phyloP scores from a whole-genome alignment of 352 stramenopile species.

The Pythium sukuiense region DNA sequence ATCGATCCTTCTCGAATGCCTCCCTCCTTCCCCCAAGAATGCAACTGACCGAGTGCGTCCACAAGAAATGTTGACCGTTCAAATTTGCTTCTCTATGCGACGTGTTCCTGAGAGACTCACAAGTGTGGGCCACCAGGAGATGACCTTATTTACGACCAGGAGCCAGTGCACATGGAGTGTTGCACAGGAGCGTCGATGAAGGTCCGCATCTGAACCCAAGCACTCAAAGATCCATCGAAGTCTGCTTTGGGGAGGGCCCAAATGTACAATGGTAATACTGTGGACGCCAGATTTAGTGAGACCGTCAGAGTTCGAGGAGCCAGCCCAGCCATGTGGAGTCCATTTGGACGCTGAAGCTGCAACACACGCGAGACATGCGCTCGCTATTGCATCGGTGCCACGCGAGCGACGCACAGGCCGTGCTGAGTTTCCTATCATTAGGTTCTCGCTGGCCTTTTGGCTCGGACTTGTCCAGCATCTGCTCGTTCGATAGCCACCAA shows the following conservation, averaged over 20 bases:
- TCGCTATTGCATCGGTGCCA: background rate
- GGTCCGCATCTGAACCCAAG: background rate
- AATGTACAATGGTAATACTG: background rate
- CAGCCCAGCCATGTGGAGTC: background rate
- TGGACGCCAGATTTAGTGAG: background rate
- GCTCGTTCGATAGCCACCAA: slow-evolving; percentile 23
- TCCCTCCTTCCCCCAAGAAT: background rate
- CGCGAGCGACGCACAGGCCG: background rate
- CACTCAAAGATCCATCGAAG: background rate
- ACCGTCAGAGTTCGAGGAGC: slow-evolving; percentile 1
- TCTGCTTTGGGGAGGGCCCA: background rate
- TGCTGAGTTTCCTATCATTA: slow-evolving; percentile 1
- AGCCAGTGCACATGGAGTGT: background rate
- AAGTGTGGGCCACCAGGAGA: background rate
- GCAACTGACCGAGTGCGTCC: slow-evolving; percentile 17
- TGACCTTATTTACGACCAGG: background rate
- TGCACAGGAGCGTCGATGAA: background rate
- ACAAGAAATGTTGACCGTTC: slow-evolving; percentile 1
- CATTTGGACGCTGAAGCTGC: background rate
- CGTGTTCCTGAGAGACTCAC: background rate
- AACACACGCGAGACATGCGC: slow-evolving; percentile 11
- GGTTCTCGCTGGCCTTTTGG: background rate
- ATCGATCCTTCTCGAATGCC: slow-evolving; percentile 32
- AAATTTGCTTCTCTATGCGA: background rate
- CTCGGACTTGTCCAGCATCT: background rate